These are phyloP conservation scores for Tricholoma terreum DNA, from an alignment of 768 basidiomycete species.

Conservation along the genomic window DNA sequence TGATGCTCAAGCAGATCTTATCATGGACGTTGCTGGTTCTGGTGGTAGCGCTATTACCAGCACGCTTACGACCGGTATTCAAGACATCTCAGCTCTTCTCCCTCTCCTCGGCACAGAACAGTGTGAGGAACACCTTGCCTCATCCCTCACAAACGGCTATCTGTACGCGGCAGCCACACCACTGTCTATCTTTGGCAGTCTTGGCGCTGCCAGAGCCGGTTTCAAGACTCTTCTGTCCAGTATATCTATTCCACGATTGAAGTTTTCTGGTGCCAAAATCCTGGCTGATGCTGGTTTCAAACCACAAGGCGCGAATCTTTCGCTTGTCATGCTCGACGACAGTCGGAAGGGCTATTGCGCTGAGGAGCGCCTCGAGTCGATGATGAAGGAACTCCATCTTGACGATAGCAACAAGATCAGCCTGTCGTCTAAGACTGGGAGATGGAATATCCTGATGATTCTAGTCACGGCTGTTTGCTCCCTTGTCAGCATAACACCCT, in stretches of 20 bases:
- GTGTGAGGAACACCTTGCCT: too few species aligned
- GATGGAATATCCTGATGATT: constrained; percentile 11
- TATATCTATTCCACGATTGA: constrained; percentile 2
- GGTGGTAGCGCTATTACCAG: too few species aligned
- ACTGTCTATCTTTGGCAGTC: constrained; percentile 22
- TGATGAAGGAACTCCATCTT: constrained; percentile 8
- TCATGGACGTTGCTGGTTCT: too few species aligned
- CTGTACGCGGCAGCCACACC: constrained; percentile 23
- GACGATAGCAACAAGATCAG: neutral
- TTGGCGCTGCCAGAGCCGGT: constrained; percentile 19
- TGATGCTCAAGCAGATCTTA: too few species aligned
- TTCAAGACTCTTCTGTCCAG: constrained; percentile 13
- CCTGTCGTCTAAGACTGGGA: too few species aligned
- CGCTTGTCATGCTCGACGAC: constrained; percentile 14
- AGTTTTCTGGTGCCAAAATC: constrained; percentile 8
- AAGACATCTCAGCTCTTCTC: too few species aligned
- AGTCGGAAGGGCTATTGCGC: constrained; percentile 3
- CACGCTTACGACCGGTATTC: too few species aligned
- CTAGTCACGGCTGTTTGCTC: too few species aligned
- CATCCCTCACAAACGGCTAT: too few species aligned
- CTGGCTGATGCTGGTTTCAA: constrained; percentile 12
- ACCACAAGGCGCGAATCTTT: constrained; percentile 7
- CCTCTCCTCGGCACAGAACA: too few species aligned
- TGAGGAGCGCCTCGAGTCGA: constrained; percentile 3
- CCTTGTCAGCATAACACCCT: too few species aligned